phyloP scores from a whole-genome alignment of 2,329 filamentous ascomycete species.

The Lithohypha guttulata region DNA sequence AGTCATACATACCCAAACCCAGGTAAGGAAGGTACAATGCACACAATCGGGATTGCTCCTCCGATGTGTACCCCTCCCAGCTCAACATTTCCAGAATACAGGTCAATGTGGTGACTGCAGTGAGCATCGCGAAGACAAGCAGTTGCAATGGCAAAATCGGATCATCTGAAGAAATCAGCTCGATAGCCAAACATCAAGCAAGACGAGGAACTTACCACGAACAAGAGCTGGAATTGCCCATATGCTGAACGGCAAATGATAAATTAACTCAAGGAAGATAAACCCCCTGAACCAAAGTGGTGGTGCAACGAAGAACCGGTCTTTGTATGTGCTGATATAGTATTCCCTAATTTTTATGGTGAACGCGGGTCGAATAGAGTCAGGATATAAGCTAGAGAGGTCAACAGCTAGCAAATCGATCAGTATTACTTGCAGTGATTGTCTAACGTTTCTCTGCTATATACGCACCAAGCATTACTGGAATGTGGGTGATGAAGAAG shows the following conservation, averaged over 20 bases:
- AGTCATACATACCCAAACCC: constrained; percentile 38
- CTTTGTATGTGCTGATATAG: constrained; percentile 51
- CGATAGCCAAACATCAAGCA: not conserved
- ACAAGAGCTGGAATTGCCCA: constrained; percentile 49
- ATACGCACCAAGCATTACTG: constrained; percentile 48
- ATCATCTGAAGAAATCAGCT: constrained; percentile 34
- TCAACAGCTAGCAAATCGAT: too few species aligned
- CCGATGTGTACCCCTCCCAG: constrained; percentile 40
- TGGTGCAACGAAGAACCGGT: constrained; percentile 51
- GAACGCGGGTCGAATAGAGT: constrained; percentile 38
- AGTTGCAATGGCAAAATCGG: constrained; percentile 49
- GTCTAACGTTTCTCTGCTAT: too few species aligned
- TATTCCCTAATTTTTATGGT: constrained; percentile 42
- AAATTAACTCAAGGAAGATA: constrained; percentile 48
- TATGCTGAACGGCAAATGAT: constrained; percentile 50
- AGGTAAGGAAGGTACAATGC: constrained; percentile 49
- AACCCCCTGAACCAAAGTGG: constrained; percentile 51
- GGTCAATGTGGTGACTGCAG: constrained; percentile 50
- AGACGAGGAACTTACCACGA: constrained; percentile 30
- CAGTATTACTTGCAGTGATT: too few species aligned
- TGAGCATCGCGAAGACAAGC: constrained; percentile 49
- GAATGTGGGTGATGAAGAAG: constrained; percentile 53
- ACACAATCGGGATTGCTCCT: constrained; percentile 40
- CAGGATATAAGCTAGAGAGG: constrained; percentile 48
- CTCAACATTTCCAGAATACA: constrained; percentile 52